Base-by-base conservation (phyloP, 768 basidiomycete genomes). In the Leccinum ochraceum region DNA sequence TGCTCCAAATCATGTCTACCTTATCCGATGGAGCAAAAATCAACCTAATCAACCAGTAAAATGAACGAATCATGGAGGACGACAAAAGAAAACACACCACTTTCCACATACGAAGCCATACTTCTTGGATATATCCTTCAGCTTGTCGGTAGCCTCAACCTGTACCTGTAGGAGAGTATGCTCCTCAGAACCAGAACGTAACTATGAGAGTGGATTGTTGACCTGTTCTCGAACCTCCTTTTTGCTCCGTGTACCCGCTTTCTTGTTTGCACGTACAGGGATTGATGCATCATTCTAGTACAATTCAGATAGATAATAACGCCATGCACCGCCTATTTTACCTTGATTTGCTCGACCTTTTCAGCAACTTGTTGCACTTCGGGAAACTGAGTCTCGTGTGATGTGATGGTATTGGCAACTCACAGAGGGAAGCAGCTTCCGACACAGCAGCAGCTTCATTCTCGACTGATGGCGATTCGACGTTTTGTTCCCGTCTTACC, bases 151-250 rank as follows among this genome's bases (percentile, higher is more conserved):
- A 11, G 87, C 84, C 58, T 86, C 82, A 3, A 76, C 73, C 76
- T 90, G 89, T 5, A 77, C 78, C 89, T 90, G 63, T 8, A 17
- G 26, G 57, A 22, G 46, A 32, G 16, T 66, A 24, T 57, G 59
- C 48, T 14, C 36, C 53, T 53, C 4, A 17, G 39, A 32, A 32
- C 3, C 4, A 17, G 39, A 32, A 32, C 3, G 6, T 16, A 64
- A 36, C 4, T 3, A 16, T 32, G 0, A 39, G 46, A 26, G 42
- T 10, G 9, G 20, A 26, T n/a, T 20, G 13, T 22, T 59, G 16
- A 88, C 89, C 75, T 86, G 76, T 70, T 91, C 89, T 46, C 88
- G 81, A 7, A 87, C 71, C 71, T 91, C 87, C 69, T 89, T 91
- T 72, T 91, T 92, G 66, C 87, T 88, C 73, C 82, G 86, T 0